Evolutionary conservation across 2,329 filamentous ascomycete genomes (phyloP).

Genomic region (Cladophialophora psammophila): DNA sequence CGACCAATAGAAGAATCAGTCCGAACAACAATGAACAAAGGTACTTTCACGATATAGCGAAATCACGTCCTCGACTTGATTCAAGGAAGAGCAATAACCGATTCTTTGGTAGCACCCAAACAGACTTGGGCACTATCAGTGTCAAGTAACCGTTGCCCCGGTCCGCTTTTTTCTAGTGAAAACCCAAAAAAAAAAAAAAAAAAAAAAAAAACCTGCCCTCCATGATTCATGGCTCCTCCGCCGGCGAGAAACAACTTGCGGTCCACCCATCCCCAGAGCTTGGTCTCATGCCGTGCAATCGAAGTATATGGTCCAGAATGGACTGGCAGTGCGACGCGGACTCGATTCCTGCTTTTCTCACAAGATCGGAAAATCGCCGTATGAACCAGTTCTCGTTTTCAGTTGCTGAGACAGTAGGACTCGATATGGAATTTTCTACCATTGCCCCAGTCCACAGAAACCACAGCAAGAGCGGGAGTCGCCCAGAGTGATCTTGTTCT

Average conservation of each 20-base stretch:
- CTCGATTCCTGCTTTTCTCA: neutral
- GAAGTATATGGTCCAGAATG: constrained; percentile 14
- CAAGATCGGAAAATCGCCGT: neutral
- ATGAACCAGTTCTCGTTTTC: constrained; percentile 3
- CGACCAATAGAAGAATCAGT: neutral
- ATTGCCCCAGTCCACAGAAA: constrained; percentile 11
- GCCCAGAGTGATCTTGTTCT: neutral
- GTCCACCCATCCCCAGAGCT: neutral
- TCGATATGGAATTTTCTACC: neutral
- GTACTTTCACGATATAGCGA: neutral
- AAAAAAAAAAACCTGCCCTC: no score
- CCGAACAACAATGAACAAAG: neutral
- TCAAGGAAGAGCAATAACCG: neutral
- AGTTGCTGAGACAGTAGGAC: neutral
- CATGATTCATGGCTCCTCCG: neutral
- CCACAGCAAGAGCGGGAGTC: constrained; percentile 1
- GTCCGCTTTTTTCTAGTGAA: no score
- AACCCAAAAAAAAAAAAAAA: no score
- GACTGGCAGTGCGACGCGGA: neutral
- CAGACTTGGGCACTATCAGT: no score
- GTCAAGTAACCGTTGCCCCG: no score
- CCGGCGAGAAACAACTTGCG: constrained; percentile 1
- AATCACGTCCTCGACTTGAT: neutral
- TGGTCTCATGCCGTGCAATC: constrained; percentile 12
- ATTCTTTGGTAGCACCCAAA: no score